Percentiles rank a stretch among this genome's conserved stretches.
phyloP scores from a whole-genome alignment of 2,329 filamentous ascomycete genomes.

The Aschersonia sp. region DNA sequence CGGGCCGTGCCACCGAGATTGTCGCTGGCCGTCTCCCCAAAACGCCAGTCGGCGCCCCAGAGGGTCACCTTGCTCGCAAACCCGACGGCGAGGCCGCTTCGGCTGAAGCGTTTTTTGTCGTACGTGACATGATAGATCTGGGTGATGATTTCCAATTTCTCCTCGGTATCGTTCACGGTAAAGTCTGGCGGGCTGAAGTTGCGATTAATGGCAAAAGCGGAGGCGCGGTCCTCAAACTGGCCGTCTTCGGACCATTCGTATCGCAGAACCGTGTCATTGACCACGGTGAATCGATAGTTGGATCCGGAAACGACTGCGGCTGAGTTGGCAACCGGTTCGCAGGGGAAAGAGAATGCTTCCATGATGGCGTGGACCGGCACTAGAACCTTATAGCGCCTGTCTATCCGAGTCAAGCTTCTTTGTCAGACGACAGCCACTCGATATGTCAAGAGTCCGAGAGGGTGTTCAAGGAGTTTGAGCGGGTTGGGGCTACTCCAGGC shows the following conservation, averaged over 20 bases:
- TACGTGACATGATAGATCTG: conserved; percentile 39
- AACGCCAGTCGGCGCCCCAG: conserved; percentile 24
- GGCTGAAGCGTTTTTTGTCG: conserved; percentile 39
- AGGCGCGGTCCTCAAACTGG: conserved; percentile 45
- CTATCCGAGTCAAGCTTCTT: no score
- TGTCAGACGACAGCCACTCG: no score
- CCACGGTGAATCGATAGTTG: conserved; percentile 43
- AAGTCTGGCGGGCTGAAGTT: conserved; percentile 23
- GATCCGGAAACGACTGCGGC: conserved; percentile 1
- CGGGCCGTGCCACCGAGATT: conserved; percentile 34
- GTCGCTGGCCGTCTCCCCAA: conserved; percentile 23
- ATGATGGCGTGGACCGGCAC: background rate
- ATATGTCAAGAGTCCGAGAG: no score
- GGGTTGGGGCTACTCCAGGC: no score
- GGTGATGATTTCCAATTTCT: conserved; percentile 39
- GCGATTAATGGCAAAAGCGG: conserved; percentile 43
- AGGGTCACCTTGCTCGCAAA: conserved; percentile 20
- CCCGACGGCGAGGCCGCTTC: conserved; percentile 31
- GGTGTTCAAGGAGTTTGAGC: no score
- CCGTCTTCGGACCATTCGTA: conserved; percentile 48
- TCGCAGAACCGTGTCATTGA: conserved; percentile 39
- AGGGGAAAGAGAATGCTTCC: conserved; percentile 2
- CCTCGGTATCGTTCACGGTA: conserved; percentile 27
- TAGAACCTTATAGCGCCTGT: no score
- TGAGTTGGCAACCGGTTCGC: conserved; percentile 1